phyloP scores from a whole-genome alignment of 805 yeast species.

The Sungouiozyma ichnusensis region DNA sequence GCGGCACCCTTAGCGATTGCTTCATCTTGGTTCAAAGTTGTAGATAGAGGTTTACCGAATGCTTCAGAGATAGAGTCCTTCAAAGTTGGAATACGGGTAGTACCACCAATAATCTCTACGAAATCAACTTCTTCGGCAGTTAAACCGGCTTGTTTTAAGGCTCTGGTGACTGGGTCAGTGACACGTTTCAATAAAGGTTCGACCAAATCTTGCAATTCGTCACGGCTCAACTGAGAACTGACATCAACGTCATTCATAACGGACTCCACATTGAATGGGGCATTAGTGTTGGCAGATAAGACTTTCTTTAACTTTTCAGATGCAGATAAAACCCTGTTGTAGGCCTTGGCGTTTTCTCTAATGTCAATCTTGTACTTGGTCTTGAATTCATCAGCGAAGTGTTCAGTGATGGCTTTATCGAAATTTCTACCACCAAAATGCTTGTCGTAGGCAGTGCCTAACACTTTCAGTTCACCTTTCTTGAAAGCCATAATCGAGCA shows the following conservation, averaged over 20 bases:
- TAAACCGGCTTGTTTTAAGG: constrained; percentile 72
- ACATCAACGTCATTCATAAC: constrained; percentile 97
- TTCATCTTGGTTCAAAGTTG: constrained; percentile 97
- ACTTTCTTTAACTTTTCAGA: constrained; percentile 93
- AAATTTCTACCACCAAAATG: constrained; percentile 98
- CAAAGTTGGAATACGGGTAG: constrained; percentile 92
- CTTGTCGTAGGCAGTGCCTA: constrained; percentile 88
- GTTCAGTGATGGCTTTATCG: constrained; percentile 87
- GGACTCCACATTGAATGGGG: constrained; percentile 92
- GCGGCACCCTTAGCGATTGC: constrained; percentile 99
- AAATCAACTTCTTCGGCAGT: constrained; percentile 68
- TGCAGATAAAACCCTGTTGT: constrained; percentile 82
- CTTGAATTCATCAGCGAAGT: constrained; percentile 88
- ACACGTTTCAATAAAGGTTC: constrained; percentile 71
- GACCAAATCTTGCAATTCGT: constrained; percentile 84
- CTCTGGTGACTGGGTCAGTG: constrained; percentile 65
- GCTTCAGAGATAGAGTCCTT: constrained; percentile 71
- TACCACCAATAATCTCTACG: constrained; percentile 95
- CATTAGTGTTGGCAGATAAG: constrained; percentile 87
- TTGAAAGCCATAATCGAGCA: constrained; percentile 83
- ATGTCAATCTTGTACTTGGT: constrained; percentile 89
- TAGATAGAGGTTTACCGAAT: constrained; percentile 77
- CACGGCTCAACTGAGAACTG: constrained; percentile 78
- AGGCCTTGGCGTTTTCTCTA: constrained; percentile 86
- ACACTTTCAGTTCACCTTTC: constrained; percentile 90